phyloP scores from a whole-genome alignment of 2,329 filamentous ascomycete genomes.

The Penicillium sclerotigenum region DNA sequence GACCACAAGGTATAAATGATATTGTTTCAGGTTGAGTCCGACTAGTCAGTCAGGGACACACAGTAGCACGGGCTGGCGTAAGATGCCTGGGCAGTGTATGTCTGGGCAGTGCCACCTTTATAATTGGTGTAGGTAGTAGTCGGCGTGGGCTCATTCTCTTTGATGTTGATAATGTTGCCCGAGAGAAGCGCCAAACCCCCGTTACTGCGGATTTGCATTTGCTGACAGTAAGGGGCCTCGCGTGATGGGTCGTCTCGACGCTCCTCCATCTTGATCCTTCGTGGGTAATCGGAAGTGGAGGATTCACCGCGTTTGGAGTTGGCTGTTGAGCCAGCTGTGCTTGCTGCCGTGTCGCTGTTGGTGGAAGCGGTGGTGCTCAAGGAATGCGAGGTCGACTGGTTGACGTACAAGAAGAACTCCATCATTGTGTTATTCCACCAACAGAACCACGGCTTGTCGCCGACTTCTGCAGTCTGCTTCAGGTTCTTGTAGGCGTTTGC shows the following conservation, averaged over 20 bases:
- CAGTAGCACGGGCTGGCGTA: conserved; percentile 39
- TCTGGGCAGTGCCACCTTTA: conserved; percentile 26
- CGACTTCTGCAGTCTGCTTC: conserved; percentile 47
- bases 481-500: conserved; percentile 28
- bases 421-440: conserved; percentile 66
- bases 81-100: conserved; percentile 36
- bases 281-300: conserved; percentile 46
- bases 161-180: conserved; percentile 31
- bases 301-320: conserved; percentile 13
- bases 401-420: conserved; percentile 65
- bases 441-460: conserved; percentile 66
- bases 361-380: conserved; percentile 22
- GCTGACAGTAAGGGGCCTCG: conserved; percentile 58
- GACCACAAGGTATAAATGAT: conserved; percentile 20
- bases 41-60: conserved; percentile 35
- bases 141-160: conserved; percentile 37
- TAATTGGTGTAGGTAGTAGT: conserved; percentile 32
- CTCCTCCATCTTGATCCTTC: conserved; percentile 64
- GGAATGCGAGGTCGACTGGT: conserved; percentile 45
- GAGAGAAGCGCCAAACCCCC: conserved; percentile 39
- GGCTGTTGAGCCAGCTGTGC: conserved; percentile 16
- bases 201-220: conserved; percentile 59
- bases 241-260: conserved; percentile 50
- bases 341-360: conserved; percentile 17
- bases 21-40: conserved; percentile 16